Percentiles rank a stretch among this genome's conserved stretches.
phyloP scores from a whole-genome alignment of 148 eudicot genomes.

The Rhododendron mucronatum region DNA sequence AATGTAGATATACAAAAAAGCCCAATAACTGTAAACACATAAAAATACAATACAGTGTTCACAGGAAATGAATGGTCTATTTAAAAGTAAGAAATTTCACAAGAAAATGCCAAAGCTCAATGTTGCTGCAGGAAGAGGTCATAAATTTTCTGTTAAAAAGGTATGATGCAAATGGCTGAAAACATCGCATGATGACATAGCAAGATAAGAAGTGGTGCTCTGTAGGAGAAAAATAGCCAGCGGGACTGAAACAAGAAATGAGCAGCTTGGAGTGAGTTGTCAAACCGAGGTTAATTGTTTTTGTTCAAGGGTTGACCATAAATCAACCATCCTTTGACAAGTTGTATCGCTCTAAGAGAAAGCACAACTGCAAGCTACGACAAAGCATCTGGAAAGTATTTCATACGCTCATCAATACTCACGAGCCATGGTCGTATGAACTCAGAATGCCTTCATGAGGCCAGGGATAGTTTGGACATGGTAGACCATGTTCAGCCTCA shows the following conservation, averaged over 20 bases:
- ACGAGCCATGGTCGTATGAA: constrained; percentile 97
- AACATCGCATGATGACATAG: not conserved
- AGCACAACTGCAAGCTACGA: not conserved
- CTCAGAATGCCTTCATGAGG: constrained; percentile 91
- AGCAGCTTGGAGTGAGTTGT: not conserved
- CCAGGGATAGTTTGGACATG: constrained; percentile 83
- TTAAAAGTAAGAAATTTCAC: not conserved
- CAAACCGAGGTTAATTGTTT: not conserved
- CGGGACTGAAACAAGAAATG: not conserved
- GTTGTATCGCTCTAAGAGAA: not conserved
- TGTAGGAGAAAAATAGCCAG: not conserved
- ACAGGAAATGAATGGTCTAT: not conserved
- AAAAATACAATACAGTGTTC: not conserved
- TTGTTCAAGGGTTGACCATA: not conserved
- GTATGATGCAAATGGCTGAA: not conserved
- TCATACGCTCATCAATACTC: constrained; percentile 26
- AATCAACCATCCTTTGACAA: not conserved
- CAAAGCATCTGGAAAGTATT: not conserved
- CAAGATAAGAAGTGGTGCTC: not conserved
- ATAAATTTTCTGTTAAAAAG: not conserved
- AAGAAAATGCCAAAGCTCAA: not conserved
- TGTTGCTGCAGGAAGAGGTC: not conserved
- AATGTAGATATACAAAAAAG: not conserved
- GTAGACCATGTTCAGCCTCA: constrained; percentile 94
- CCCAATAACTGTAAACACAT: not conserved